Percentiles rank a stretch among this genome's conserved stretches.
phyloP scores from a whole-genome alignment of 768 basidiomycete genomes.

The Imleria badia region DNA sequence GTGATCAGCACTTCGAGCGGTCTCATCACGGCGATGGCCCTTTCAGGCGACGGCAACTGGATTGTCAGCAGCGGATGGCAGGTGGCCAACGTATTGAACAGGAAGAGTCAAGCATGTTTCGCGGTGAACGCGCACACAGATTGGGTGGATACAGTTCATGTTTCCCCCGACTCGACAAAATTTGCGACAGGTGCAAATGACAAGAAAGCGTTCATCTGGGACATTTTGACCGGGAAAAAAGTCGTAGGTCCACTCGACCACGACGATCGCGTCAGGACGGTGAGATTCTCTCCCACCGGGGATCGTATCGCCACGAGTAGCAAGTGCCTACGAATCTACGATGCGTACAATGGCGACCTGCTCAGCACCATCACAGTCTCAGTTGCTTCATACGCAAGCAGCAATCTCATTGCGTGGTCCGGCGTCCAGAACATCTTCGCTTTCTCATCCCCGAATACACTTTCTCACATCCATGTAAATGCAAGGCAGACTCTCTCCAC shows the following conservation, averaged over 20 bases:
- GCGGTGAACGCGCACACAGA: background rate
- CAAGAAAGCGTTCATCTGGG: conserved; percentile 1
- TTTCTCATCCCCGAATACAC: background rate
- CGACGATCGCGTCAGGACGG: background rate
- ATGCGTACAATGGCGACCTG: background rate
- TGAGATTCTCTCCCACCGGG: conserved; percentile 9
- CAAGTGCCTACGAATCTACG: background rate
- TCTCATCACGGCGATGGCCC: background rate
- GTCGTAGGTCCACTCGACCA: conserved; percentile 6
- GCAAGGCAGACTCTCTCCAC: background rate
- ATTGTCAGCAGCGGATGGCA: background rate
- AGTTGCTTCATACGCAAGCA: background rate
- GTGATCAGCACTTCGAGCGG: background rate
- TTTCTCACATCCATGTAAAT: background rate
- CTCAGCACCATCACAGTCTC: background rate
- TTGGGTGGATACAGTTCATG: background rate
- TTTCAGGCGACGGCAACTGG: background rate
- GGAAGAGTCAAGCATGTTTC: background rate
- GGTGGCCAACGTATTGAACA: background rate
- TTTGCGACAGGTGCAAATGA: conserved; percentile 2
- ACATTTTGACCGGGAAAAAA: conserved; percentile 1
- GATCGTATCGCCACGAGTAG: background rate
- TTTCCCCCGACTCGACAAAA: background rate
- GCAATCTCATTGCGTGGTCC: background rate
- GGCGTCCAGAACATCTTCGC: background rate